Base-by-base conservation (phyloP, 306 rosid species). In the Canavalia ensiformis region DNA sequence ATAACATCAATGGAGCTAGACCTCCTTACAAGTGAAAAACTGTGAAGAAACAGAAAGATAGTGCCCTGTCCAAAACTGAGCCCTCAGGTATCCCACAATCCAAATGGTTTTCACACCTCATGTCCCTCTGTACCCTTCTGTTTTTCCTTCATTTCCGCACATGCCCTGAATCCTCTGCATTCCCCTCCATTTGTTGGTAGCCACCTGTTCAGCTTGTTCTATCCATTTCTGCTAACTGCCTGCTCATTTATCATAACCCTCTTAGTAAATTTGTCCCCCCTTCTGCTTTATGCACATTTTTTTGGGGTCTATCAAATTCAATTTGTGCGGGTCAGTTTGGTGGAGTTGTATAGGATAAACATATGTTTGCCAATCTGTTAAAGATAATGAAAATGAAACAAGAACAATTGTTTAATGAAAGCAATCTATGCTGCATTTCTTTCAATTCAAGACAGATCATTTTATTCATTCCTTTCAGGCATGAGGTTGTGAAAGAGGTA, bases 391-490 rank as follows among this genome's bases (percentile, higher is more conserved):
- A 58, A 33, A 58, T 62, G 57, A 44, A 52, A 47, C 33, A 68
- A 52, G 75, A 54, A 51, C 54, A 28, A 67, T 75, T 70, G 42
- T 72, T 49, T 33, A 8, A 44, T 76, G 44, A 35, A 70, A 55
- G 31, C 52, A 50, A 70, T 68, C 49, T 44, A 7, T 78, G 75
- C 72, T 67, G 55, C 69, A 58, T 59, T 77, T 79, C 57, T 70
- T 65, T 75, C 41, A 68, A 68, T 64, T 63, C 34, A 66, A 56
- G 57, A 59, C 35, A 63, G 79, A 45, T 81, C 41, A 50, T 77
- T 69, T 57, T 45, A 41, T 77, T 78, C 50, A 74, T 76, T 74
- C 57, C 56, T 84, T 71, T 65, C 83, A 96, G 99, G 91, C 76
- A 72, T 65, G 90, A 68, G 69, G 88, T 49, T 72, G 81, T 83